phyloP scores from a whole-genome alignment of 805 yeast genomes.

The Millerago galiae region DNA sequence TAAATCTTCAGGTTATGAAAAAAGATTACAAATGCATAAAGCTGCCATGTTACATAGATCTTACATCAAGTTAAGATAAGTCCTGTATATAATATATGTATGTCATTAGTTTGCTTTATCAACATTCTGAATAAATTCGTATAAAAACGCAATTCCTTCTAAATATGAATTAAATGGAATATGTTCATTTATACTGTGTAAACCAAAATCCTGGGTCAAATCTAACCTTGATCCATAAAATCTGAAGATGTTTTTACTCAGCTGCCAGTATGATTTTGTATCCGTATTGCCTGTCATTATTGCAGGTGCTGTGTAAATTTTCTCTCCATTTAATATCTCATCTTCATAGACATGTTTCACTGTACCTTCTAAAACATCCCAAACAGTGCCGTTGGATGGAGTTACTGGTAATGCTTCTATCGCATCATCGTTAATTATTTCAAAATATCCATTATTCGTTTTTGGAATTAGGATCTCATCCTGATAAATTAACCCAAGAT shows the following conservation, averaged over 20 bases:
- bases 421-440: not conserved
- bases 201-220: conserved; percentile 8
- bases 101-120: not conserved
- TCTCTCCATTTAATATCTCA: conserved; percentile 18
- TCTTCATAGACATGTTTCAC: conserved; percentile 51
- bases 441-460: not conserved
- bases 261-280: conserved; percentile 49
- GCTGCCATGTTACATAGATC: conserved; percentile 86
- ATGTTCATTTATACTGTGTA: conserved; percentile 62
- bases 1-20: conserved; percentile 76
- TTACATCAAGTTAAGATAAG: conserved; percentile 44
- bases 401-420: conserved; percentile 2
- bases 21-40: conserved; percentile 76
- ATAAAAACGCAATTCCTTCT: conserved; percentile 48
- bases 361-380: conserved; percentile 52
- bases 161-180: conserved; percentile 48
- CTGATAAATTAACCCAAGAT: conserved; percentile 21
- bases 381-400: conserved; percentile 18
- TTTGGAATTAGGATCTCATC: conserved; percentile 5
- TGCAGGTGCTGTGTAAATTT: conserved; percentile 32
- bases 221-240: conserved; percentile 24
- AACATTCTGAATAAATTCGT: conserved; percentile 32
- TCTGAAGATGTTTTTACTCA: conserved; percentile 48
- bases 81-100: not conserved
- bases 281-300: conserved; percentile 56